phyloP scores from a whole-genome alignment of 1,284 basidiomycete genomes.

The Rhodofomes roseus region DNA sequence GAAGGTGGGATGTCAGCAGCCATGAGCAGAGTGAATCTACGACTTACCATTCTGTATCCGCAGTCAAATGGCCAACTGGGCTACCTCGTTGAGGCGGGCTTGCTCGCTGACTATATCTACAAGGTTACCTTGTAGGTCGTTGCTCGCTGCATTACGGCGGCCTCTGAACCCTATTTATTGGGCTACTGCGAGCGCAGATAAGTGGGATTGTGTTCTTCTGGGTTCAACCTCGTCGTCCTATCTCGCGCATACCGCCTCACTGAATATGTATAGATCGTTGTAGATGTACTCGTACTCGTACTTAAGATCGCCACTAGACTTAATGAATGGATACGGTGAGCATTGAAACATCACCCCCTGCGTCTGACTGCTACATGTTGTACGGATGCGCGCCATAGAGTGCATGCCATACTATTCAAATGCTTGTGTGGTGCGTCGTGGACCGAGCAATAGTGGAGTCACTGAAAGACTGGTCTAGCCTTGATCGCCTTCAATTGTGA shows the following conservation, averaged over 20 bases:
- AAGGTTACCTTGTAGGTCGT: background rate
- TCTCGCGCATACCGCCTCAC: background rate
- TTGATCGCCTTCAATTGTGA: too few species aligned
- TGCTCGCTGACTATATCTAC: slow-evolving; percentile 6
- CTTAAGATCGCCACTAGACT: background rate
- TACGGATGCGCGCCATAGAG: too few species aligned
- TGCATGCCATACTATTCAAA: too few species aligned
- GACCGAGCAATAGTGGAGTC: too few species aligned
- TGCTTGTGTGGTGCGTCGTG: too few species aligned
- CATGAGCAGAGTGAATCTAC: background rate
- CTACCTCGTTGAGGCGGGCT: slow-evolving; percentile 7
- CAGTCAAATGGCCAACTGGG: slow-evolving; percentile 10
- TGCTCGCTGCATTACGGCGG: background rate
- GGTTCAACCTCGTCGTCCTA: background rate
- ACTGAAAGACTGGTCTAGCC: too few species aligned
- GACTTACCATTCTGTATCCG: background rate
- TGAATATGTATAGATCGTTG: background rate
- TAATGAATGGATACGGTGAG: background rate
- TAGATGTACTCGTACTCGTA: background rate
- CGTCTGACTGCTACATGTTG: background rate
- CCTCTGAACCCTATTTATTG: background rate
- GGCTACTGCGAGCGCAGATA: background rate
- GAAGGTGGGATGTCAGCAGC: slow-evolving; percentile 2
- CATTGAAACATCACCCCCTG: too few species aligned
- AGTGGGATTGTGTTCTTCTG: background rate